phyloP scores from a whole-genome alignment of 2,329 filamentous ascomycete genomes.

The Onygenales sp. region DNA sequence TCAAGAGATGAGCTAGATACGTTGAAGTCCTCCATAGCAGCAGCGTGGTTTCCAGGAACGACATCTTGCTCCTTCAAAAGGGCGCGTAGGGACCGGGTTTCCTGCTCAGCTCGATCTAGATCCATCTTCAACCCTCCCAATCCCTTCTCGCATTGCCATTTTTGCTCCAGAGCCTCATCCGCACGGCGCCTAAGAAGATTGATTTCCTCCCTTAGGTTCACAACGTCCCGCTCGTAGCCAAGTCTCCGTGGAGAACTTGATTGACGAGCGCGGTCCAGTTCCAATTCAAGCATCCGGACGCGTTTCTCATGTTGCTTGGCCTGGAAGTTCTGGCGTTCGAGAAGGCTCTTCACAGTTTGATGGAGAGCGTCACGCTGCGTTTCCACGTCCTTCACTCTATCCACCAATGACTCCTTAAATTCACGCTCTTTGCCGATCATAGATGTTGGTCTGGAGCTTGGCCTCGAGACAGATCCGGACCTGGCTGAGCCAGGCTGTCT shows the following conservation, averaged over 20 bases:
- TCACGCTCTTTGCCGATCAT: constrained; percentile 45
- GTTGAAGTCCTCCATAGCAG: constrained; percentile 35
- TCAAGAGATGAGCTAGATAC: constrained; percentile 64
- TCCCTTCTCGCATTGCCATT: constrained; percentile 92
- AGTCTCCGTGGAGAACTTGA: constrained; percentile 59
- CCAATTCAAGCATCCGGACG: constrained; percentile 64
- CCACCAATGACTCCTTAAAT: constrained; percentile 60
- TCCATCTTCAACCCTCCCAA: constrained; percentile 88
- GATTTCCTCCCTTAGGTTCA: constrained; percentile 71
- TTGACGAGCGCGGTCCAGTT: constrained; percentile 63
- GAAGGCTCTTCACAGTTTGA: constrained; percentile 70
- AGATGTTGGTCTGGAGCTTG: constrained; percentile 42
- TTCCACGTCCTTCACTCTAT: constrained; percentile 84
- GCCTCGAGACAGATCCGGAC: constrained; percentile 40
- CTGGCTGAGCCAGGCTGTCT: constrained; percentile 30
- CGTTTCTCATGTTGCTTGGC: constrained; percentile 75
- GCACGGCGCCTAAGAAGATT: constrained; percentile 74
- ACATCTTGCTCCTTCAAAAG: constrained; percentile 79
- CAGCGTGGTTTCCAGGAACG: constrained; percentile 52
- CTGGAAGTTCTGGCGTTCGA: constrained; percentile 78
- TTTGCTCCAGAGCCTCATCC: constrained; percentile 88
- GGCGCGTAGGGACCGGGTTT: constrained; percentile 71
- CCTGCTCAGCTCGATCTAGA: constrained; percentile 86
- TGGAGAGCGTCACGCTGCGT: constrained; percentile 89
- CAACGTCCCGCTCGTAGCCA: constrained; percentile 77